These are phyloP conservation scores for Aspergillus arachidicola DNA, from an alignment of 2,329 filamentous ascomycete genomes.

Conservation along the genomic window DNA sequence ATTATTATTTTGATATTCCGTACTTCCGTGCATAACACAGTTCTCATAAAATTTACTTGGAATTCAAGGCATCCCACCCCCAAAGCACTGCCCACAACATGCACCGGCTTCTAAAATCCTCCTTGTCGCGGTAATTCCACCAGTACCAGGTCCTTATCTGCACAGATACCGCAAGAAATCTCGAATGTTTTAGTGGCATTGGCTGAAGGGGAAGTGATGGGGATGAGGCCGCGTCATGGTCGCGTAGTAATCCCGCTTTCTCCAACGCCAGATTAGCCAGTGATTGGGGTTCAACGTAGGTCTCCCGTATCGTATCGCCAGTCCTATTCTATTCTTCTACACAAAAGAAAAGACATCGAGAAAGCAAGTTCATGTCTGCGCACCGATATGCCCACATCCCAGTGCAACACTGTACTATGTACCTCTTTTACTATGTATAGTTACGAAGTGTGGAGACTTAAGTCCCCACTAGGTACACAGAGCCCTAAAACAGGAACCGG, in stretches of 20 bases:
- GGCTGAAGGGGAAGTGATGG: neutral
- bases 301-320: neutral
- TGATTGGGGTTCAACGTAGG: neutral
- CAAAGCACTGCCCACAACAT: neutral
- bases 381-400: neutral
- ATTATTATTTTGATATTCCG: neutral
- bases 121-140: neutral
- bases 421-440: neutral
- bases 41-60: neutral
- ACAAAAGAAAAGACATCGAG: neutral
- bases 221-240: slow-evolving; percentile 3
- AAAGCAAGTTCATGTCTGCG: neutral
- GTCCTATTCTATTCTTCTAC: too few species aligned
- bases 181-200: neutral
- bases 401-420: neutral
- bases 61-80: too few species aligned
- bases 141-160: neutral
- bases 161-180: neutral
- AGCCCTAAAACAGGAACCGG: neutral
- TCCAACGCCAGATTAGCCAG: neutral
- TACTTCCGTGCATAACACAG: neutral
- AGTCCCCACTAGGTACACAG: neutral
- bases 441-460: neutral
- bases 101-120: neutral
- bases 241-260: neutral